Base-by-base conservation (phyloP, 352 stramenopile species). In the Peronospora farinosa region DNA sequence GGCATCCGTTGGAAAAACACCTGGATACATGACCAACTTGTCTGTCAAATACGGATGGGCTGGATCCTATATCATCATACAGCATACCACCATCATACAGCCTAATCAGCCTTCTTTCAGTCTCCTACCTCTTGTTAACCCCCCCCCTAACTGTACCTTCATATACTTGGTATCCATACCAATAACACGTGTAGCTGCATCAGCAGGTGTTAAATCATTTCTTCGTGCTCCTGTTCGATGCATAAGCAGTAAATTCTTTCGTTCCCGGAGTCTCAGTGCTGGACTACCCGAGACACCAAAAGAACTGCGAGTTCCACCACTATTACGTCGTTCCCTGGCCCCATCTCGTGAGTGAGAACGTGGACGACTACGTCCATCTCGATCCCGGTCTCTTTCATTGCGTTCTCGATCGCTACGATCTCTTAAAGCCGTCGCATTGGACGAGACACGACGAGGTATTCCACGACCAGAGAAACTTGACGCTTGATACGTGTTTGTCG, bases 161-260 rank as follows among this genome's bases (percentile, higher is more conserved):
- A 89, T 78, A 53, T 78, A 92, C 39, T 69, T 72, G 2, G 55
- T 60, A 45, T 92, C 78, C 41, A 92, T 66, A 11, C 81, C 81
- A 19, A 88, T 66, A 12, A 88, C 65, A 10, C 74, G 67, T 19
- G 67, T 51, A 3, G 81, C 81, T 7, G 70, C 54, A n/a, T 88
- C 78, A 0, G 54, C 42, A 0, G 65, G 63, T 16, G 78, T 62
- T 44, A 89, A 39, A 17, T 69, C 78, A 30, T 67, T 57, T 16
- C 74, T 60, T 10, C 78, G 60, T 10, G 47, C 66, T 4, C 69
- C 72, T 2, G 74, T 80, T 13, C 77, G 74, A 33, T 92, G 81
- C 81, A 92, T 92, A 10, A 74, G 55, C 31, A 92, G 56, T 35
- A 92, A 67, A 46, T 88, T 85, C 38, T 86, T 84, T 7, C 78